Evolutionary conservation across 2,329 filamentous ascomycete genomes (phyloP).

Genomic region (Ophiostoma ulmi): DNA sequence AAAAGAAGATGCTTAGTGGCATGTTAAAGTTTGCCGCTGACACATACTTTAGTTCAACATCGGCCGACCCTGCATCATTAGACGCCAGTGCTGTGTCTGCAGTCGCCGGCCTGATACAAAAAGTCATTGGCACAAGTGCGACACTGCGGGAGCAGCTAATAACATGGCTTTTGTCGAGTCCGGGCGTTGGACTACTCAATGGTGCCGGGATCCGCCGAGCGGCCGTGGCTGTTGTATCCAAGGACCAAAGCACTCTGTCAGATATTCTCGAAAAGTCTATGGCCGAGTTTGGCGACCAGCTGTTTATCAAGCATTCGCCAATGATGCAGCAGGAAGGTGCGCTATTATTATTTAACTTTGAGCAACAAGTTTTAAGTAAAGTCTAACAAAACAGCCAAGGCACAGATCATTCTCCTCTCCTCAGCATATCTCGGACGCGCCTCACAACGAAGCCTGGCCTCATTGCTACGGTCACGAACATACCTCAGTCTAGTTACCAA

Average conservation of each 20-base stretch:
- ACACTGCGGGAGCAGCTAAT: slow-evolving; percentile 51
- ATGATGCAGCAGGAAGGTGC: slow-evolving; percentile 83
- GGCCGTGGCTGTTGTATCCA: slow-evolving; percentile 52
- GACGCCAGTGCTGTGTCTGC: slow-evolving; percentile 45
- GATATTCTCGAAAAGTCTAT: slow-evolving; percentile 63
- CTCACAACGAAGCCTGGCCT: slow-evolving; percentile 59
- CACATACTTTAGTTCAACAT: slow-evolving; percentile 35
- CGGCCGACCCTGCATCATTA: slow-evolving; percentile 27
- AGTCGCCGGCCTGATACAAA: slow-evolving; percentile 52
- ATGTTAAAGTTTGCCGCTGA: slow-evolving; percentile 44
- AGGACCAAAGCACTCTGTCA: slow-evolving; percentile 45
- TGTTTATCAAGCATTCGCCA: slow-evolving; percentile 81
- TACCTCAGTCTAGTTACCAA: slow-evolving; percentile 82
- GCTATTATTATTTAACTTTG: slow-evolving; percentile 16
- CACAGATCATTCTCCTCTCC: slow-evolving; percentile 70
- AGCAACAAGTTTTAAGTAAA: neutral
- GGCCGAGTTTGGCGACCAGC: slow-evolving; percentile 71
- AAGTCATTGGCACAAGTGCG: slow-evolving; percentile 45
- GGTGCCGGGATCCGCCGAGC: slow-evolving; percentile 62
- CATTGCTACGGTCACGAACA: slow-evolving; percentile 63
- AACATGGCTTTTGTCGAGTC: slow-evolving; percentile 60
- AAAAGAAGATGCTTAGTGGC: slow-evolving; percentile 40
- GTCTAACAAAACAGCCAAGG: slow-evolving; percentile 54
- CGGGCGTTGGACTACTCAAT: slow-evolving; percentile 58
- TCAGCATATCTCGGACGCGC: slow-evolving; percentile 69